Percentiles rank a stretch among this genome's conserved stretches.
These are phyloP conservation scores for Aspergillus sojae DNA, from an alignment of 2,329 filamentous ascomycete species.

Conservation along the genomic window DNA sequence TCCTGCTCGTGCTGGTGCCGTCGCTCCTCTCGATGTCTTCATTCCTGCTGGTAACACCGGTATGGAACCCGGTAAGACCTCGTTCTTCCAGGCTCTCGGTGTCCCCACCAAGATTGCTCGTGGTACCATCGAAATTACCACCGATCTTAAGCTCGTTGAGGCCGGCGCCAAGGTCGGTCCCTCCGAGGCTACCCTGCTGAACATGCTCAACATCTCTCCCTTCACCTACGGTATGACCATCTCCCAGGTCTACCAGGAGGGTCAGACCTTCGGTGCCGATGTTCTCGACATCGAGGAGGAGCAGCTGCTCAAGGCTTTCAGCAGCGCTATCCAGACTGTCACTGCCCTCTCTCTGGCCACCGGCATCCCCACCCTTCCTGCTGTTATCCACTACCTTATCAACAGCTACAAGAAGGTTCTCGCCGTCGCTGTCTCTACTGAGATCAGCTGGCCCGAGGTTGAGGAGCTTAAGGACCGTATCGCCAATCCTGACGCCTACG, in stretches of 20 bases:
- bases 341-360: conserved; percentile 86
- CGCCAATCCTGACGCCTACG: conserved; percentile 97
- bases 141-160: conserved; percentile 97
- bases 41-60: conserved; percentile 98
- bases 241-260: conserved; percentile 94
- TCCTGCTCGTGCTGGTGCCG: conserved; percentile 94
- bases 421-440: conserved; percentile 84
- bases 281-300: conserved; percentile 95
- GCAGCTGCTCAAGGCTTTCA: conserved; percentile 85
- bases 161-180: conserved; percentile 91
- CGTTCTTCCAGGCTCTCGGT: conserved; percentile 99
- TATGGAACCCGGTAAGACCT: conserved; percentile 99
- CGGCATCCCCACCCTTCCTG: conserved; percentile 95
- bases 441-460: conserved; percentile 93
- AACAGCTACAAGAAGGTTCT: conserved; percentile 97
- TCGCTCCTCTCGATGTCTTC: conserved; percentile 92
- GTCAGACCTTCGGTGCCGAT: conserved; percentile 82
- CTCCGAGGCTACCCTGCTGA: conserved; percentile 97
- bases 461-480: conserved; percentile 99
- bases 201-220: conserved; percentile 99
- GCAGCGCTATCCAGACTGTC: conserved; percentile 80
- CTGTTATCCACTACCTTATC: conserved; percentile 93
- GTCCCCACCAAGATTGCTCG: conserved; percentile 99
- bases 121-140: conserved; percentile 99
- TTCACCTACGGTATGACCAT: conserved; percentile 99